Conservation (phyloP, 345 rosid species). For the Eucalyptus curtisii region DNA sequence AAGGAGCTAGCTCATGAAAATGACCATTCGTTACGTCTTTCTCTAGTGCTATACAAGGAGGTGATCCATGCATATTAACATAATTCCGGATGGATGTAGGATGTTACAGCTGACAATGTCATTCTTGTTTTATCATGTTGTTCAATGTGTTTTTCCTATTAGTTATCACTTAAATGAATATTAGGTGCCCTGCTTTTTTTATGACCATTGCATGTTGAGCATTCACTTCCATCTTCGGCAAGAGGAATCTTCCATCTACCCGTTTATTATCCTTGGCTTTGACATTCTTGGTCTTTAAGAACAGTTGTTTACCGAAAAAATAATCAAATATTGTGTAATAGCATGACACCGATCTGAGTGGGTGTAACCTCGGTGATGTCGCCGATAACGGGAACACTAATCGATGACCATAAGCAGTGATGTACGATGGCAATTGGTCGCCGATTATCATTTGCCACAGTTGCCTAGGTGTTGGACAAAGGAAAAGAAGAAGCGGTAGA, state of each 20-base stretch:
- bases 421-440: background rate
- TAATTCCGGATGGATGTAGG: background rate
- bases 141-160: too few species aligned
- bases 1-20: background rate
- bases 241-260: background rate
- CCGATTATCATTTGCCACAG: background rate
- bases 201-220: background rate
- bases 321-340: too few species aligned
- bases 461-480: background rate
- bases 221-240: background rate
- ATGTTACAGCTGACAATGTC: background rate
- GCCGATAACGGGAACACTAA: background rate
- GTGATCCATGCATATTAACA: background rate
- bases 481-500: background rate
- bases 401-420: background rate
- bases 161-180: background rate
- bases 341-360: background rate
- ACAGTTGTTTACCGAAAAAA: background rate
- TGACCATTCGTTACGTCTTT: background rate
- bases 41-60: background rate
- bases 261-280: background rate
- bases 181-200: background rate
- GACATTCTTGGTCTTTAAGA: background rate
- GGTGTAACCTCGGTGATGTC: background rate
- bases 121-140: background rate